These are phyloP conservation scores for Collybia nuda DNA, from an alignment of 768 basidiomycete genomes.

Conservation along the genomic window DNA sequence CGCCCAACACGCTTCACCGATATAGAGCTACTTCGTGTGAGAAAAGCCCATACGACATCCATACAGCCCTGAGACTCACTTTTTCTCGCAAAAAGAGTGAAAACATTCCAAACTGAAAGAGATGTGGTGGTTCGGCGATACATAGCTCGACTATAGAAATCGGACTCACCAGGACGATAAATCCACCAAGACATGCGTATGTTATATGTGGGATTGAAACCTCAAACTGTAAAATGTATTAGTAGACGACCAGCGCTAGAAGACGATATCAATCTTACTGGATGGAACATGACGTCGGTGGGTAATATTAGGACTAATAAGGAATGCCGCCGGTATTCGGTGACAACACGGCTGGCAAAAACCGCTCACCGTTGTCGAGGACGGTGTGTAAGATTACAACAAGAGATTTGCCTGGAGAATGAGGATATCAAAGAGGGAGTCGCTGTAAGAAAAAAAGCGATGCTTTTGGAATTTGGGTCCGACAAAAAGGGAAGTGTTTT, in stretches of 20 bases:
- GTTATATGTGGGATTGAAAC: slow-evolving; percentile 71
- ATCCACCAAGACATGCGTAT: slow-evolving; percentile 79
- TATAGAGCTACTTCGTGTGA: slow-evolving; percentile 58
- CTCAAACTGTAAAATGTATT: slow-evolving; percentile 44
- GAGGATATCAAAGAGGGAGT: slow-evolving; percentile 5
- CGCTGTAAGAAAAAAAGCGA: neutral
- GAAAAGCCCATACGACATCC: slow-evolving; percentile 4
- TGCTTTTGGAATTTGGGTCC: slow-evolving; percentile 4
- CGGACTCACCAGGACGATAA: slow-evolving; percentile 70
- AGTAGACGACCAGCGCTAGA: neutral
- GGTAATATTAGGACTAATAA: slow-evolving; percentile 3
- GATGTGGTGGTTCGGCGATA: neutral
- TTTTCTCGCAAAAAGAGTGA: slow-evolving; percentile 88
- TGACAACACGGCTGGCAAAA: slow-evolving; percentile 14
- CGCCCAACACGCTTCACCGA: slow-evolving; percentile 96
- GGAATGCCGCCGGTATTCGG: slow-evolving; percentile 2
- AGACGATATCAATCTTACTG: slow-evolving; percentile 32
- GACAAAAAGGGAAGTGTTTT: slow-evolving; percentile 12
- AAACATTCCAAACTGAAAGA: slow-evolving; percentile 86
- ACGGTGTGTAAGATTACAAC: slow-evolving; percentile 1
- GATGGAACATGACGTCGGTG: slow-evolving; percentile 47
- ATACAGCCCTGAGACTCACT: slow-evolving; percentile 35
- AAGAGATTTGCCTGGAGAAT: neutral
- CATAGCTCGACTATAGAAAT: neutral
- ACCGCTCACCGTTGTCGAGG: slow-evolving; percentile 15